phyloP scores from a whole-genome alignment of 176 grass and related monocot genomes.

The Triticum aestivum region IWGSC_CS_RefSeq_v2.1 NC_057799.1:19272196-19272695 shows the following conservation, averaged over 20 bases:
- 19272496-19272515: background rate
- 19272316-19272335: background rate
- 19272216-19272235: too few species aligned
- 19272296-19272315: background rate
- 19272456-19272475: background rate
- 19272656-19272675: background rate
- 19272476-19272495: background rate
- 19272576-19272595: background rate
- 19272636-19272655: background rate
- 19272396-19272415: background rate
- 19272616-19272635: background rate
- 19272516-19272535: background rate
- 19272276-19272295: background rate
- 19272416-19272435: background rate
- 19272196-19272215: too few species aligned
- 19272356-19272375: background rate
- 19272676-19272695: background rate
- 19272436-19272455: background rate
- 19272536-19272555: background rate
- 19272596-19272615: background rate
- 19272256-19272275: background rate
- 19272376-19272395: background rate
- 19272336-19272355: background rate
- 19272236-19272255: too few species aligned
- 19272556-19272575: background rate